phyloP scores from a whole-genome alignment of 441 rosid species.

The Biscutella laevigata region DNA sequence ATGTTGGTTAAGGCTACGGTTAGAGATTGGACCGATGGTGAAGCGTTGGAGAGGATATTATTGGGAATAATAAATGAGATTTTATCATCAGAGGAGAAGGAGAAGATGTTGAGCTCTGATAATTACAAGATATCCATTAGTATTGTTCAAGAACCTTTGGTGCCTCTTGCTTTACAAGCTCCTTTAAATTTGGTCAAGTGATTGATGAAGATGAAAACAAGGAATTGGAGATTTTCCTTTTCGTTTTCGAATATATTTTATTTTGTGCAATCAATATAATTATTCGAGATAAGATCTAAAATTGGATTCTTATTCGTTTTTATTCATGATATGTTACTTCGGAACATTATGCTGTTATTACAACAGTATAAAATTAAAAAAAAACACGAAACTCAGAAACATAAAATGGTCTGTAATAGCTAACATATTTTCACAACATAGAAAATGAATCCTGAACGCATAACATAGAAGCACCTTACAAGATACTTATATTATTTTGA shows the following conservation, averaged over 20 bases:
- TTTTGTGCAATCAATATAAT: background rate
- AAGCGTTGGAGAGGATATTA: conserved; percentile 41
- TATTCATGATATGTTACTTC: too few species aligned
- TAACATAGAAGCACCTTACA: too few species aligned
- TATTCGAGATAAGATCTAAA: too few species aligned
- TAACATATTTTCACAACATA: too few species aligned
- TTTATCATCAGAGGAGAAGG: background rate
- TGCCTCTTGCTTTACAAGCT: conserved; percentile 35
- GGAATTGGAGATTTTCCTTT: background rate
- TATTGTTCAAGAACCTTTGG: conserved; percentile 30
- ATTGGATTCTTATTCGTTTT: too few species aligned
- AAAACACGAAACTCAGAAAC: too few species aligned
- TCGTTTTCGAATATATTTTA: background rate
- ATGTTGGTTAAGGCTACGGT: conserved; percentile 48
- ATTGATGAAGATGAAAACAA: background rate
- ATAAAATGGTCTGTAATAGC: too few species aligned
- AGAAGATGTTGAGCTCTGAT: conserved; percentile 23
- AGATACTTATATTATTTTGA: background rate
- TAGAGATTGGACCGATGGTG: conserved; percentile 68
- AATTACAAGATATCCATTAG: conserved; percentile 43
- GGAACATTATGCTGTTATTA: too few species aligned
- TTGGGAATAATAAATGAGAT: conserved; percentile 26
- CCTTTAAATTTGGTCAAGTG: conserved; percentile 25
- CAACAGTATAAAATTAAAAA: too few species aligned
- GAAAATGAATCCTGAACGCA: too few species aligned